A percentile compares a stretch with the other conserved stretches of the same genome.
These are phyloP conservation scores for Fusarium equiseti DNA, from an alignment of 2,329 filamentous ascomycete species.

Conservation along the genomic window DNA sequence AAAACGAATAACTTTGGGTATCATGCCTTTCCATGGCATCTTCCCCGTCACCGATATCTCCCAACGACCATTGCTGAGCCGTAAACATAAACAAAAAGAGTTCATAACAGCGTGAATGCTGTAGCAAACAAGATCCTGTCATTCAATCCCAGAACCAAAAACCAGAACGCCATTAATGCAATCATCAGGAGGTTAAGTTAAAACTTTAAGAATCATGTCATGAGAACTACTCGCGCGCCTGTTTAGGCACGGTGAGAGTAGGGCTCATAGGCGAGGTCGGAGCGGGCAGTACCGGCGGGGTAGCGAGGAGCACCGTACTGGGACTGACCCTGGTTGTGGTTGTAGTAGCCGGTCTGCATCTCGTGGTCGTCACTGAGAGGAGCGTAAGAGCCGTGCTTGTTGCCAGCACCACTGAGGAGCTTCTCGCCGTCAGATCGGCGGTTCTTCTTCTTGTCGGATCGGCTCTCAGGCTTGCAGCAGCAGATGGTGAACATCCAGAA, in stretches of 20 bases:
- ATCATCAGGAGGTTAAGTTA: conserved; percentile 39
- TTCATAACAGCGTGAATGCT: conserved; percentile 30
- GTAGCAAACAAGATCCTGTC: conserved; percentile 13
- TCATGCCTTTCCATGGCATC: conserved; percentile 42
- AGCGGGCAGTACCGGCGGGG: conserved; percentile 57
- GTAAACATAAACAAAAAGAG: conserved; percentile 17
- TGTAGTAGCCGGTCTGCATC: conserved; percentile 55
- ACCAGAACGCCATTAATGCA: conserved; percentile 48
- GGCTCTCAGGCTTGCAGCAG: conserved; percentile 71
- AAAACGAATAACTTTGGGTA: conserved; percentile 36
- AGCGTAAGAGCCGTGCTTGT: conserved; percentile 53
- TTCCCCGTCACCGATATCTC: conserved; percentile 28
- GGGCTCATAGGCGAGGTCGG: conserved; percentile 72
- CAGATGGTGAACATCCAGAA: conserved; percentile 95
- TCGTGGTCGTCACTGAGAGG: conserved; percentile 53
- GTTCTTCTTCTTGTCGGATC: conserved; percentile 52
- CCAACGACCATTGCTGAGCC: conserved; percentile 14
- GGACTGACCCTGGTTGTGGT: conserved; percentile 49
- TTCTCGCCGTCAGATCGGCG: conserved; percentile 62
- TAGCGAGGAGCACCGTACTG: conserved; percentile 55
- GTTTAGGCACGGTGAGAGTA: conserved; percentile 68
- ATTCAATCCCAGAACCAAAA: conserved; percentile 28
- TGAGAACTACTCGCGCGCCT: conserved; percentile 17
- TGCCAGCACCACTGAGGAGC: conserved; percentile 56
- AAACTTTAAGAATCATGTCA: conserved; percentile 34